Evolutionary conservation across 2,329 filamentous ascomycete genomes (phyloP), one percentile per base, ranked within the genome.

Genomic region (Calycina marina): DNA sequence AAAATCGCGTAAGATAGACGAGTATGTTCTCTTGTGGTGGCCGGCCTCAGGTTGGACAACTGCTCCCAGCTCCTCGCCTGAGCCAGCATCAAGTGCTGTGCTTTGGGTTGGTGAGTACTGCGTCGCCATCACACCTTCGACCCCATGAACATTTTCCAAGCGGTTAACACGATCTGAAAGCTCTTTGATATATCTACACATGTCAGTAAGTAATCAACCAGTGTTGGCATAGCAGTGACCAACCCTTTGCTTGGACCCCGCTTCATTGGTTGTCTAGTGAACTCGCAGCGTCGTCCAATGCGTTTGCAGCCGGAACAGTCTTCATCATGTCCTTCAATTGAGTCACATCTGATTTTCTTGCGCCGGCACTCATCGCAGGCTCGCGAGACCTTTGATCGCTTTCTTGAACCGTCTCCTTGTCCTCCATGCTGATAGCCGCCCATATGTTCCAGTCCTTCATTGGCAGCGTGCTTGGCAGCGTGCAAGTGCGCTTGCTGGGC

Each of bases 331-430:
- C 68, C 67, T 51, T 77, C 76, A 38, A 72, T 69, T 4, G 83
- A 80, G 57, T 93, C 84, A 48, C 85, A 93, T 49, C 84, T 82
- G 38, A 92, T 83, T 61, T 88, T 92, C 57, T 92, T 92, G 34
- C 84, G 70, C 26, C 85, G 69, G 51, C 84, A 93, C 51, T 92
- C 83, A 50, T 93, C 84, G 48, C 84, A 93, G 2, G 84, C 85
- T 22, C 84, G 69, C 8, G 84, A 92, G 4, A 90, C 83, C 54
- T 93, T 93, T 4, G 78, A 81, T 37, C 84, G 67, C 53, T 90
- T 90, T 40, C 77, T 64, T 0, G 77, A 77, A 5, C 43, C 39
- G 30, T 10, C 75, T 69, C 65, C 64, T 41, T 52, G 47, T 28
- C 60, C 51, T 14, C 34, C 54, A 26, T 60, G 60, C 40, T 60